Base-by-base conservation (phyloP, 257 asterid species). In the Ligustrum vulgare region DNA sequence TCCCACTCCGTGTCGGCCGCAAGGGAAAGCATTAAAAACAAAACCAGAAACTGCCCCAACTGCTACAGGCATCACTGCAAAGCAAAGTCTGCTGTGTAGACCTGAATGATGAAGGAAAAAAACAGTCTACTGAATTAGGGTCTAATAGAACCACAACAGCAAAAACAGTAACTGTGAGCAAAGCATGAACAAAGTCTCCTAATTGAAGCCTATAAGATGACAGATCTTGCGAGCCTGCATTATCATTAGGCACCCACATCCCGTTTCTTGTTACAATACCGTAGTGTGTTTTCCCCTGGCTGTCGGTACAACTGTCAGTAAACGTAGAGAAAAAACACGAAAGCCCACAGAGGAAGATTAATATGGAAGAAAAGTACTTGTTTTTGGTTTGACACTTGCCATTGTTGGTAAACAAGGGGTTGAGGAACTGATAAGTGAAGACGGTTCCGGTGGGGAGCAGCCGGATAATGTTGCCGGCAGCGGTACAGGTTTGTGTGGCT, bases 391-490 rank as follows among this genome's bases (percentile, higher is more conserved):
- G 34, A 5, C 67, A 60, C 34, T 60, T 23, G 15, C 67, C 67
- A 1, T 60, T 60, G 67, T 60, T 60, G 67, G 67, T 60, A 10
- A 60, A 8, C 67, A 60, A 60, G 10, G 67, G 67, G 67, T 60
- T 60, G 35, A 60, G 67, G 67, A 60, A 60, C 67, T 60, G 67
- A 60, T 60, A 60, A 60, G 3, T 25, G 67, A 60, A 60, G n/a
- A 60, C 67, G 5, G 67, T 60, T 23, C 67, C 35, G 7, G 67
- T 0, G 13, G 67, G 67, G 34, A 60, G 67, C 2, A 60, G 67
- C 67, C 35, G 33, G 33, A 60, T 25, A 32, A 22, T 23, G 34
- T 23, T 60, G 16, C 67, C 67, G 18, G 15, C 33, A 22, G 2
- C 33, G 1, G 2, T 4, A 33, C 2, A n/a, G 33, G 66, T n/a